Percentiles rank a stretch among this genome's conserved stretches.
Evolutionary conservation across 75 land plant species (phyloP).

Genomic region (Selaginella moellendorffii): DNA sequence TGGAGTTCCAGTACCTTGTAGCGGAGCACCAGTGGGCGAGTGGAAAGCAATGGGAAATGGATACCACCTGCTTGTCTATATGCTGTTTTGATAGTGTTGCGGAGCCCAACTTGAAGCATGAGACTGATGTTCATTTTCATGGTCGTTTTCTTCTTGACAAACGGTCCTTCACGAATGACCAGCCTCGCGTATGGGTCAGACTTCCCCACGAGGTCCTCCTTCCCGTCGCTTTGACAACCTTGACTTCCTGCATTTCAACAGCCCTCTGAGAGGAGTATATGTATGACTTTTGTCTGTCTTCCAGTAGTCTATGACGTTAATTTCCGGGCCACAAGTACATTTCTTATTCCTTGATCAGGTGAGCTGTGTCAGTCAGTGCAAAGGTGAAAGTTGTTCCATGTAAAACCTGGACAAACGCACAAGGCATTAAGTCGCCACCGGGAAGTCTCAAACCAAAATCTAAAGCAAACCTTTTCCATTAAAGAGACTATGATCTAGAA

Average conservation of each 20-base stretch:
- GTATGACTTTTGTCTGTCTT: too few species aligned
- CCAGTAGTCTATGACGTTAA: conserved; percentile 55
- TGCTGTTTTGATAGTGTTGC: conserved; percentile 73
- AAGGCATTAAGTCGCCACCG: conserved; percentile 78
- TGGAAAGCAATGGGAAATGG: conserved; percentile 36
- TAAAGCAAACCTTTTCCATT: conserved; percentile 58
- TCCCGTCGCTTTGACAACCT: conserved; percentile 48
- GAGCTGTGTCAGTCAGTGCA: too few species aligned
- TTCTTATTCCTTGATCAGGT: conserved; percentile 38
- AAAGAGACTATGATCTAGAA: conserved; percentile 48
- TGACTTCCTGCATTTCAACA: conserved; percentile 65
- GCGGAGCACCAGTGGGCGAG: conserved; percentile 50
- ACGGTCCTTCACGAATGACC: conserved; percentile 60
- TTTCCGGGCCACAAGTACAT: conserved; percentile 80
- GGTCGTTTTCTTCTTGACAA: conserved; percentile 63
- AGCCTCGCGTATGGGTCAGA: conserved; percentile 78
- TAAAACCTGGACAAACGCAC: conserved; percentile 74
- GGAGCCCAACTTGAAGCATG: too few species aligned
- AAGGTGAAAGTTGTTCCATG: too few species aligned
- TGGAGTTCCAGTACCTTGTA: conserved; percentile 45
- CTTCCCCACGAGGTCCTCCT: conserved; percentile 68
- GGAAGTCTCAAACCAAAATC: conserved; percentile 80
- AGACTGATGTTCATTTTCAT: conserved; percentile 47
- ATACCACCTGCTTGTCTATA: conserved; percentile 61
- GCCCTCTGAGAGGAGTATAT: too few species aligned